Conservation (phyloP, 2,329 filamentous ascomycete species). For the Pseudocercospora fijiensis region DNA sequence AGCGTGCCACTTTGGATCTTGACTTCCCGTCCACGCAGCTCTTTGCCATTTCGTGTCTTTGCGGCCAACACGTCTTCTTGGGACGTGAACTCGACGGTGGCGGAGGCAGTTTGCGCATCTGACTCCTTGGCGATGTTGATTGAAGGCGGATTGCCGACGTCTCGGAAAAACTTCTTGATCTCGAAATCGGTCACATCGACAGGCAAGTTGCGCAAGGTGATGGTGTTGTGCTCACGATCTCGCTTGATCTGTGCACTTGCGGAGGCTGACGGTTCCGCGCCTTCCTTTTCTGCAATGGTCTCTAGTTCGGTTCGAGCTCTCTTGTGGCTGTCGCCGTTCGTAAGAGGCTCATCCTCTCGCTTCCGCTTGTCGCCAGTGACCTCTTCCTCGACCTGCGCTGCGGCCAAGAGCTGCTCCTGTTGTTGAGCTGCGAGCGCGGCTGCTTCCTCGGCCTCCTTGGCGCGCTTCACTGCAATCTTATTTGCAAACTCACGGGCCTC, state of each 20-base stretch:
- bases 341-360: slow-evolving; percentile 59
- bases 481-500: slow-evolving; percentile 69
- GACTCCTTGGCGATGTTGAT: slow-evolving; percentile 66
- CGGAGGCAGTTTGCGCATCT: slow-evolving; percentile 62
- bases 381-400: slow-evolving; percentile 27
- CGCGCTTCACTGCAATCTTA: slow-evolving; percentile 61
- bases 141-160: slow-evolving; percentile 80
- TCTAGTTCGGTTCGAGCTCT: slow-evolving; percentile 57
- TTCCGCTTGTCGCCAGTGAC: slow-evolving; percentile 65
- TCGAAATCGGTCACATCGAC: slow-evolving; percentile 66
- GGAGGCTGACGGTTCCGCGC: slow-evolving; percentile 39
- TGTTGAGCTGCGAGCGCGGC: slow-evolving; percentile 50
- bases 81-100: slow-evolving; percentile 80
- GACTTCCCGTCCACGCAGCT: slow-evolving; percentile 70
- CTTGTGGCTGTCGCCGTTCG: slow-evolving; percentile 59
- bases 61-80: slow-evolving; percentile 79
- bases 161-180: slow-evolving; percentile 85
- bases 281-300: slow-evolving; percentile 33
- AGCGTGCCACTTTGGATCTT: slow-evolving; percentile 71
- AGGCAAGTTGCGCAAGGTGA: slow-evolving; percentile 78
- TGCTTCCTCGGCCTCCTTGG: slow-evolving; percentile 66
- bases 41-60: slow-evolving; percentile 76
- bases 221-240: slow-evolving; percentile 85
- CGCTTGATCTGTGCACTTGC: slow-evolving; percentile 58
- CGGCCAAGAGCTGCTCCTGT: slow-evolving; percentile 37